Evolutionary conservation across 345 rosid species (phyloP).

Genomic region (Nasturtium officinale): DNA sequence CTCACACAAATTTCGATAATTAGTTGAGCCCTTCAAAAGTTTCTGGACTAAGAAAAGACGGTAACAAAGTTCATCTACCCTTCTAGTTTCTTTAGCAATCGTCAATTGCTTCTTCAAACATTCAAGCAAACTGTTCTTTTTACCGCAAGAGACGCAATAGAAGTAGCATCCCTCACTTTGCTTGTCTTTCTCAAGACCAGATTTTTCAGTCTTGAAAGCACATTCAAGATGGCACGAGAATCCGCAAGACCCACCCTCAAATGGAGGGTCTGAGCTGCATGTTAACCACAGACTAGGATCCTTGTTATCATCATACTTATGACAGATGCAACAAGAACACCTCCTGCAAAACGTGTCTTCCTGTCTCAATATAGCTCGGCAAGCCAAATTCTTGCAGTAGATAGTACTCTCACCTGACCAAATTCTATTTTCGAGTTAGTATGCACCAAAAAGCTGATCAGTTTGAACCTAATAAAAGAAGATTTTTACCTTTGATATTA

Average conservation of each 20-base stretch:
- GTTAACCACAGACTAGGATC: conserved; percentile 88
- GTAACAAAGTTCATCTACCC: conserved; percentile 77
- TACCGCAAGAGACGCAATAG: conserved; percentile 70
- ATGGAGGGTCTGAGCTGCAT: conserved; percentile 59
- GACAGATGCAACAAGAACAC: conserved; percentile 87
- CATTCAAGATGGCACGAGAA: conserved; percentile 75
- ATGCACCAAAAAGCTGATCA: neutral
- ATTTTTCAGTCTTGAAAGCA: conserved; percentile 58
- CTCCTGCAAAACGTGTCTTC: conserved; percentile 69
- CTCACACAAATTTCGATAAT: conserved; percentile 49
- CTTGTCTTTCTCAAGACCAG: conserved; percentile 52
- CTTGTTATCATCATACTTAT: conserved; percentile 73
- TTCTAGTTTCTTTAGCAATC: conserved; percentile 77
- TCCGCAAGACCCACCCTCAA: conserved; percentile 59
- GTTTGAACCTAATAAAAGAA: neutral
- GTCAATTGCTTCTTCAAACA: conserved; percentile 71
- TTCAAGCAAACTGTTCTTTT: conserved; percentile 61
- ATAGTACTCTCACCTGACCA: conserved; percentile 39
- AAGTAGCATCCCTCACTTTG: conserved; percentile 55
- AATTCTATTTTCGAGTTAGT: conserved; percentile 20
- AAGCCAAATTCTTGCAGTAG: conserved; percentile 68
- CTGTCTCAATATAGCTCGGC: conserved; percentile 54
- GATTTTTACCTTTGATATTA: conserved; percentile 26
- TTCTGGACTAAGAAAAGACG: conserved; percentile 61
- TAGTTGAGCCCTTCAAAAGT: conserved; percentile 56